Evolutionary conservation across 305 asterid genomes (phyloP), one percentile per base, ranked within the genome.

Genomic region (Coffea humblotiana): DNA sequence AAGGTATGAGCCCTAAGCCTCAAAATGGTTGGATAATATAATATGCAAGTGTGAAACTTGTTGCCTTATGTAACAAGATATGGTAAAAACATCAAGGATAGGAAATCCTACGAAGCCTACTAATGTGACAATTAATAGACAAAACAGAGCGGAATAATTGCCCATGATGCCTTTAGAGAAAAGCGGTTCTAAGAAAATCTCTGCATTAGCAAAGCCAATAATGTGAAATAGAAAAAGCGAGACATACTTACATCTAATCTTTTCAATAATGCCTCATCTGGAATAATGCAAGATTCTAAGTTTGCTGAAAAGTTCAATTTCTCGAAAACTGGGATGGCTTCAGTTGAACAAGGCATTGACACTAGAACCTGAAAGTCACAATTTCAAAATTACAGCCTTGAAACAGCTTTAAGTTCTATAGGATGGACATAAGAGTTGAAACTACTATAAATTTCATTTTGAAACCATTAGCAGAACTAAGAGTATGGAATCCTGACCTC

Each of bases 241-340:
- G 51, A 69, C 35, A 65, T 47, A 80, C 94, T 79, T 84, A 92
- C 98, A 91, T 90, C 94, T 81, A 88, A 80, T 75, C 85, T 83
- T 86, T 90, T 90, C 80, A 94, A 87, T 77, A 80, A 74, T 35
- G 92, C 88, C 82, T 94, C 98, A 84, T 90, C 92, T 19, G 84
- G 88, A 80, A 94, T 83, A 83, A 90, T 85, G 87, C 98, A 91
- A 80, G 88, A 83, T 58, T 78, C 85, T 88, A 91, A 84, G 80
- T 81, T 87, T 70, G 83, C 87, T 77, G 91, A 86, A 78, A 88
- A 88, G 78, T 87, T 85, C 80, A 88, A 88, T 78, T 87, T 92
- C 88, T 91, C 97, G 16, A 89, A n/a, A 81, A 94, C 71, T 66
- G 92, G 85, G 81, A 86, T 61, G 77, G 87, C 27, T 65, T 79